A percentile compares a stretch with the other conserved stretches of the same genome.
These are phyloP conservation scores for Beta corolliflora DNA, from an alignment of 179 eudicot species.

Conservation along the genomic window DNA sequence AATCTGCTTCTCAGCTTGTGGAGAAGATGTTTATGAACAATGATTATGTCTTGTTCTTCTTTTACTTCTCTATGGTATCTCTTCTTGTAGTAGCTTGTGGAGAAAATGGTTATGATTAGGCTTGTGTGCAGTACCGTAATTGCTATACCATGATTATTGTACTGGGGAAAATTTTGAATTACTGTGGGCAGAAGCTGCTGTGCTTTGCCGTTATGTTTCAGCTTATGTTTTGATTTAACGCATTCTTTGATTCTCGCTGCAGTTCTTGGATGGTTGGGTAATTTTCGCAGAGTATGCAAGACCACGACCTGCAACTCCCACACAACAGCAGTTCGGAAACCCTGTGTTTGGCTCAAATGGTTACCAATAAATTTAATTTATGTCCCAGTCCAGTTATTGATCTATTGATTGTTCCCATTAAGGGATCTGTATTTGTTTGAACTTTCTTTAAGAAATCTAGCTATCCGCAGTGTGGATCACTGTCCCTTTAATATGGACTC, in stretches of 20 bases:
- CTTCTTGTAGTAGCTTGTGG: no score
- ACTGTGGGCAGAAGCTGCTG: background rate
- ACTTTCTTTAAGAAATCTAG: background rate
- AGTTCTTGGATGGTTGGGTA: constrained; percentile 93
- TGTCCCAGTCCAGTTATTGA: background rate
- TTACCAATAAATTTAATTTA: constrained; percentile 14
- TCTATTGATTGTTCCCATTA: background rate
- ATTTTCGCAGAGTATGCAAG: constrained; percentile 78
- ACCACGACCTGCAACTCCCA: constrained; percentile 46
- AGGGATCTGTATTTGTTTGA: background rate
- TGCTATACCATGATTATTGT: background rate
- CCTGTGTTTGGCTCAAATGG: constrained; percentile 18
- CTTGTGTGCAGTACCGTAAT: background rate
- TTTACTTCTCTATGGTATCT: no score
- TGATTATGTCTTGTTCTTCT: background rate
- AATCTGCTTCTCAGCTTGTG: background rate
- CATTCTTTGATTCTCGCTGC: constrained; percentile 18
- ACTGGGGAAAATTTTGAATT: background rate
- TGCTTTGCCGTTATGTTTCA: background rate
- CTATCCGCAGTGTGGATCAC: background rate
- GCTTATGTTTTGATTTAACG: background rate
- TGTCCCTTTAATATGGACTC: background rate
- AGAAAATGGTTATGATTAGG: no score
- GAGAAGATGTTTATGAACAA: background rate
- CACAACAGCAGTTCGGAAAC: constrained; percentile 32